Conservation (phyloP, 2,329 filamentous ascomycete genomes). For the Hypomyces perniciosus region DNA sequence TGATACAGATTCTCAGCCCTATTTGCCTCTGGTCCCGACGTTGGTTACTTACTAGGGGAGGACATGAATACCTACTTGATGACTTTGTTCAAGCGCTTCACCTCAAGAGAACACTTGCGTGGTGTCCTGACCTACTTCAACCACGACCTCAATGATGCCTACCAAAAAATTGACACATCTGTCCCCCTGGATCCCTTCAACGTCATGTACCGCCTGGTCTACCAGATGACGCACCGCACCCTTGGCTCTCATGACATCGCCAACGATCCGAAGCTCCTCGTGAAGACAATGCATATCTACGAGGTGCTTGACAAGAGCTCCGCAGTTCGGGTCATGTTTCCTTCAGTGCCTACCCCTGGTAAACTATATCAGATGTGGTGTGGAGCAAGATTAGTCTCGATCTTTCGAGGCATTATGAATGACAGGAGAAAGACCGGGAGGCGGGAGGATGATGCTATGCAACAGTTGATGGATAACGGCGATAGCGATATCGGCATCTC, state of each 20-base stretch:
- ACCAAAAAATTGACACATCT: conserved; percentile 1
- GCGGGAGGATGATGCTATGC: conserved; percentile 44
- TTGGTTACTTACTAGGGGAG: conserved; percentile 17
- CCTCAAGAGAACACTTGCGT: conserved; percentile 33
- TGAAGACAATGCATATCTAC: conserved; percentile 39
- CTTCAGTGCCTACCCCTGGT: conserved; percentile 41
- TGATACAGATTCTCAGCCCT: conserved; percentile 23
- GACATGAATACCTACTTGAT: conserved; percentile 22
- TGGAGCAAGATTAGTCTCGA: conserved; percentile 41
- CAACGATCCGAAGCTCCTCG: conserved; percentile 35
- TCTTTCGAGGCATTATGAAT: conserved; percentile 43
- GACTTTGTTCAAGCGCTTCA: conserved; percentile 26
- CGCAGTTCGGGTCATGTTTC: conserved; percentile 44
- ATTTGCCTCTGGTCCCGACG: conserved; percentile 24
- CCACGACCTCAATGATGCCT: conserved; percentile 28
- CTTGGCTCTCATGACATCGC: conserved; percentile 50
- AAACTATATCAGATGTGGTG: conserved; percentile 38
- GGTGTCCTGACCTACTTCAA: conserved; percentile 36
- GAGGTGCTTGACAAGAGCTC: conserved; percentile 40
- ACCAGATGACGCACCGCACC: conserved; percentile 51
- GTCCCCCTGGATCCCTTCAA: conserved; percentile 44
- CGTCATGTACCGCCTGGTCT: conserved; percentile 46
- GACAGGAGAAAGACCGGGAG: conserved; percentile 36
- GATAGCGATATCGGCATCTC: conserved; percentile 39
- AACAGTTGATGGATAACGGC: conserved; percentile 47